A percentile compares a stretch with the other conserved stretches of the same genome.
Conservation (phyloP, 108 stramenopile genomes). For the Discostella stelligeroides region DNA sequence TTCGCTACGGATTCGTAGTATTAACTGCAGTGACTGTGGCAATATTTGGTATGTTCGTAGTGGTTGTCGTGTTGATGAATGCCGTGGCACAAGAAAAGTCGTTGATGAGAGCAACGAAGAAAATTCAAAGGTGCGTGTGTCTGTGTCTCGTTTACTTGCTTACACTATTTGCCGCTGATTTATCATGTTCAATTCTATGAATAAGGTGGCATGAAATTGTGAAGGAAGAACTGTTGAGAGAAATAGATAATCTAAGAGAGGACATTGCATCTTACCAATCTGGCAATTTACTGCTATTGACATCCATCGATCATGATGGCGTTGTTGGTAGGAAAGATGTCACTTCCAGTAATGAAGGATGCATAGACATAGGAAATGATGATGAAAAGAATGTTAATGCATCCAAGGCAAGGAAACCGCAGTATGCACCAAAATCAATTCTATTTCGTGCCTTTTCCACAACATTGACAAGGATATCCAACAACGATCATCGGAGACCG, state of each 20-base stretch:
- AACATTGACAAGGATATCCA: not conserved
- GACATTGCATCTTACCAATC: constrained; percentile 21
- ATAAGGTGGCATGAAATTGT: constrained; percentile 17
- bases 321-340: not conserved
- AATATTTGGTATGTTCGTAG: constrained; percentile 7
- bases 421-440: constrained; percentile 32
- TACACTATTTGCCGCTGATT: not conserved
- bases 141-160: not conserved
- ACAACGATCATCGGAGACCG: constrained; percentile 1
- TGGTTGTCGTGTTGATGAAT: constrained; percentile 15
- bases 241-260: constrained; percentile 31
- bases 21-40: constrained; percentile 18
- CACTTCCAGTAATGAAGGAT: constrained; percentile 1
- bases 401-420: not conserved
- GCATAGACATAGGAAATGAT: not conserved
- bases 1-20: constrained; percentile 31
- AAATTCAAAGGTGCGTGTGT: constrained; percentile 17
- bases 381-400: constrained; percentile 4
- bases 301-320: constrained; percentile 1
- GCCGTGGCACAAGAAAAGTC: constrained; percentile 21
- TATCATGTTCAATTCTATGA: not conserved
- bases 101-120: constrained; percentile 20
- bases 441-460: constrained; percentile 23
- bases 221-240: constrained; percentile 36
- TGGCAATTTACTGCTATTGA: constrained; percentile 25